phyloP scores from a whole-genome alignment of 495 filamentous ascomycete species.

The Talaromyces liani region DNA sequence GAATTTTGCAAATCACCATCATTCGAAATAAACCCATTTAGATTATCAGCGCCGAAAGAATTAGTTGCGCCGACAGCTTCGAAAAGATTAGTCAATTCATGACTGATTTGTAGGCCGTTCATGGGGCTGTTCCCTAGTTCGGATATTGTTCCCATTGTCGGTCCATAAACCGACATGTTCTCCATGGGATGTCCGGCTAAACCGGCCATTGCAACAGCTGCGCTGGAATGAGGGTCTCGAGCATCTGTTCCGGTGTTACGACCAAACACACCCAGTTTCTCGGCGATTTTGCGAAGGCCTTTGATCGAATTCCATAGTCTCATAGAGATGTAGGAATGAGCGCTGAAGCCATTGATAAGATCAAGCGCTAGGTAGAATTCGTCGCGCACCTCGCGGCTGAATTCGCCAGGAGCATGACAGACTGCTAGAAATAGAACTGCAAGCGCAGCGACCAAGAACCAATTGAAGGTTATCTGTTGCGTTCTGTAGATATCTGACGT shows the following conservation, averaged over 20 bases:
- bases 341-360: conserved; percentile 70
- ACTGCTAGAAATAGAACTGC: conserved; percentile 79
- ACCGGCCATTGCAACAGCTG: conserved; percentile 67
- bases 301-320: conserved; percentile 77
- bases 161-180: conserved; percentile 47
- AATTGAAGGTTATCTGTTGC: conserved; percentile 78
- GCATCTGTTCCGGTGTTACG: conserved; percentile 33
- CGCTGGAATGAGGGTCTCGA: conserved; percentile 54
- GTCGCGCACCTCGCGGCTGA: conserved; percentile 63
- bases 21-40: conserved; percentile 34
- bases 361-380: conserved; percentile 87
- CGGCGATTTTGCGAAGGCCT: conserved; percentile 70
- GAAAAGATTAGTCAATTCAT: conserved; percentile 60
- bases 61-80: conserved; percentile 59
- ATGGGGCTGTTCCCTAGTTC: conserved; percentile 54
- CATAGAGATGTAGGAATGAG: conserved; percentile 70
- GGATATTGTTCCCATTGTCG: conserved; percentile 26
- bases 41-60: conserved; percentile 33
- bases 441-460: conserved; percentile 75
- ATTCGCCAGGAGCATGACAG: conserved; percentile 71
- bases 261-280: conserved; percentile 63
- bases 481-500: conserved; percentile 74
- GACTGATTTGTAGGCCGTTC: conserved; percentile 55
- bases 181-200: conserved; percentile 63
- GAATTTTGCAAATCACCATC: conserved; percentile 40